Evolutionary conservation across 106 monocot species (phyloP).

Genomic region (Dendrobium chrysotoxum): DNA sequence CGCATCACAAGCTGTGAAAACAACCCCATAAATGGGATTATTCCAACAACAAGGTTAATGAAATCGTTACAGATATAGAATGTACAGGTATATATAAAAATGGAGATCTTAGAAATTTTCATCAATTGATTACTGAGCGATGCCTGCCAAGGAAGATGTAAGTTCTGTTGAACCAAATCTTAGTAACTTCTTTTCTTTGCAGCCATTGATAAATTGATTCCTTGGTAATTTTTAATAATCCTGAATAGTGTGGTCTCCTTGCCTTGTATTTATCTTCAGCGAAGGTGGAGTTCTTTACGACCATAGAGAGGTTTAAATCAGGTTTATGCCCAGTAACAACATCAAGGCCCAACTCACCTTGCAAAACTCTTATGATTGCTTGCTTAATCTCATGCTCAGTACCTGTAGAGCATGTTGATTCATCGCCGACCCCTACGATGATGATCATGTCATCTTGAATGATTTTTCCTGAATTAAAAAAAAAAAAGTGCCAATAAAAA

Average conservation of each 20-base stretch:
- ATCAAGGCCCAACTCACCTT: slow-evolving; percentile 45
- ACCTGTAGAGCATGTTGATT: background rate
- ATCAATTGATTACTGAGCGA: background rate
- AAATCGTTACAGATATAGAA: too few species aligned
- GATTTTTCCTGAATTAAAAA: slow-evolving; percentile 24
- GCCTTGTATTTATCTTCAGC: slow-evolving; percentile 8
- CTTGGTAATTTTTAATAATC: slow-evolving; percentile 40
- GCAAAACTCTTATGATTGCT: slow-evolving; percentile 47
- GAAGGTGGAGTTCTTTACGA: background rate
- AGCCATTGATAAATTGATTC: slow-evolving; percentile 50
- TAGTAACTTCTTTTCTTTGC: slow-evolving; percentile 18
- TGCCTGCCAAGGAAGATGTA: background rate
- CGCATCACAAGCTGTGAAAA: too few species aligned
- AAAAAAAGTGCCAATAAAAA: too few species aligned
- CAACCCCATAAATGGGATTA: too few species aligned
- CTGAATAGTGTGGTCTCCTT: slow-evolving; percentile 51
- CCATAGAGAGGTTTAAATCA: background rate
- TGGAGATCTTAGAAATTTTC: background rate
- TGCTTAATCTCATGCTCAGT: slow-evolving; percentile 35
- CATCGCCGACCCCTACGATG: slow-evolving; percentile 39
- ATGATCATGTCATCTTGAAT: slow-evolving; percentile 66
- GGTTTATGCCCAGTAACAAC: slow-evolving; percentile 25
- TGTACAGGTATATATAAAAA: too few species aligned
- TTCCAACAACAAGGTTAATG: too few species aligned
- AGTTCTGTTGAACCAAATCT: background rate